These are phyloP conservation scores for Ophiostoma perfectum DNA, from an alignment of 2,329 filamentous ascomycete species.

Conservation along the genomic window DNA sequence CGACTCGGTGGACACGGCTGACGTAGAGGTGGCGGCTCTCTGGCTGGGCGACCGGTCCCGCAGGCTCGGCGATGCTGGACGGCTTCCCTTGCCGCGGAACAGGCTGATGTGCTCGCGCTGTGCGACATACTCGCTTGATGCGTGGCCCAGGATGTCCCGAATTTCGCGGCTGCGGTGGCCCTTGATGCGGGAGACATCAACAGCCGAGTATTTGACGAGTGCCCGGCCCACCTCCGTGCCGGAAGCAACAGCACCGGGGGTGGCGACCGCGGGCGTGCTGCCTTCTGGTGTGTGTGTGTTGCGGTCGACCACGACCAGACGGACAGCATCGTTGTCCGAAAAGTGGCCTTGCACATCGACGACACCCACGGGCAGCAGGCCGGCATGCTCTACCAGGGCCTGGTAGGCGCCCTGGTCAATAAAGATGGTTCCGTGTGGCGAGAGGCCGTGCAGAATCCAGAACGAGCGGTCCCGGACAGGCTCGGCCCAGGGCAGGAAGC, in stretches of 20 bases:
- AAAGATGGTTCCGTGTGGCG: slow-evolving; percentile 83
- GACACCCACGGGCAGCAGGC: slow-evolving; percentile 84
- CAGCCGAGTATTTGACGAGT: slow-evolving; percentile 85
- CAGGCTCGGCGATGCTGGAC: slow-evolving; percentile 46
- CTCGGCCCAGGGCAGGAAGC: slow-evolving; percentile 77
- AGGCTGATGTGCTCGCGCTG: slow-evolving; percentile 83
- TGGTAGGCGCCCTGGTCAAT: slow-evolving; percentile 85
- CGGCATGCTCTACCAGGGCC: slow-evolving; percentile 76
- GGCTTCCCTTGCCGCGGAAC: slow-evolving; percentile 48
- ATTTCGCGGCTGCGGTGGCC: slow-evolving; percentile 81
- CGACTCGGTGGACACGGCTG: slow-evolving; percentile 14
- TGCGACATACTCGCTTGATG: slow-evolving; percentile 90
- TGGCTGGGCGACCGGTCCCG: slow-evolving; percentile 19
- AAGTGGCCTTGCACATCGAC: slow-evolving; percentile 85
- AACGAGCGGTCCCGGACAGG: slow-evolving; percentile 92
- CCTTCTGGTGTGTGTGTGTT: slow-evolving; percentile 61
- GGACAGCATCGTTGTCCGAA: slow-evolving; percentile 85
- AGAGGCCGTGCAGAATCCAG: slow-evolving; percentile 91
- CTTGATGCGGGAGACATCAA: slow-evolving; percentile 77
- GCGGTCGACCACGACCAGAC: slow-evolving; percentile 72
- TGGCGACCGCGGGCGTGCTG: slow-evolving; percentile 74
- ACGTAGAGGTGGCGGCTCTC: background rate
- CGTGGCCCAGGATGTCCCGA: slow-evolving; percentile 73
- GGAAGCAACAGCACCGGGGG: slow-evolving; percentile 67
- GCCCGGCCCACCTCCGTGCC: slow-evolving; percentile 78